Base-by-base conservation (phyloP, 2,329 filamentous ascomycete genomes). In the Aspergillus sp. region DNA sequence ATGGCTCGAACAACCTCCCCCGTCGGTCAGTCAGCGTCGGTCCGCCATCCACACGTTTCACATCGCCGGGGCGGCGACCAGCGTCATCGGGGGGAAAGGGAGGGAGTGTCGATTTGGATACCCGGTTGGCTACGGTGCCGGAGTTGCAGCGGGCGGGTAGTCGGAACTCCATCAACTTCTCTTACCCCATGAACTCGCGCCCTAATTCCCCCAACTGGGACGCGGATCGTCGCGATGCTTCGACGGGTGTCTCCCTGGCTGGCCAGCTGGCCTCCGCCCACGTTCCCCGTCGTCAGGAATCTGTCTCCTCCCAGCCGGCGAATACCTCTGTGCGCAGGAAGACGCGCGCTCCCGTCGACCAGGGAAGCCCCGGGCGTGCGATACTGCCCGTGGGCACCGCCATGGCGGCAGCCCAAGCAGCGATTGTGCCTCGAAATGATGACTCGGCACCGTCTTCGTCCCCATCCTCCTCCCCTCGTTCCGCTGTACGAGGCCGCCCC, bases 11-110 rank as follows among this genome's bases (percentile, higher is more conserved):
- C 4, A n/a, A 32, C 58, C 64, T 10, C 56, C 66, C 10, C 56
- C 70, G 71, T 45, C 73, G 79, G 13, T 70, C 80, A 9, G 71
- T 75, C 19, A 85, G 82, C 59, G 61, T 81, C 40, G 81, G 82
- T 2, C 40, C 40, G 38, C 76, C 79, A 6, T 66, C 73, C 2
- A 66, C 69, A 54, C 78, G 79, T 52, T 73, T 76, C 4, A 70
- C 65, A 14, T 79, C 77, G 24, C 73, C 79, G 3, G 70, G 70
- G 9, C 70, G 69, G 11, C 68, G 61, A 19, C 65, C 69, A 59
- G 54, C 68, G 16, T 64, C 63, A 24, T 42, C 40, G n/a, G 40
- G 40, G 17, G 67, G 68, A 36, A 64, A 72, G 54, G 71, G 72
- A 22, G 60, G 67, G 45, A 76, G 73, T 60, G 55, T 76, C 26